phyloP scores from a whole-genome alignment of 345 rosid species.

The Microcos paniculata region DNA sequence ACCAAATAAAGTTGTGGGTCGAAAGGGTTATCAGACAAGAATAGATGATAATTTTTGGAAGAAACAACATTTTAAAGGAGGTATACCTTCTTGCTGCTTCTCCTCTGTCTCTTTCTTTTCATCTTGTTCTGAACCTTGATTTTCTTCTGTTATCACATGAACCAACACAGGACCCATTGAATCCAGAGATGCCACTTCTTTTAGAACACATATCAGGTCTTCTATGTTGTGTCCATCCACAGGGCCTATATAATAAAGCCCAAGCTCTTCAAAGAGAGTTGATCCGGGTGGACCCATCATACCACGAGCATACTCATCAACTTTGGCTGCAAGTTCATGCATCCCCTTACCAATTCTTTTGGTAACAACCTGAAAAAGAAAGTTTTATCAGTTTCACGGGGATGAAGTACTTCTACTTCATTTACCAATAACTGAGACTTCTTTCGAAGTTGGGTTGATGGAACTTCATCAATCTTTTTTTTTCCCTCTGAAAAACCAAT shows the following conservation, averaged over 20 bases:
- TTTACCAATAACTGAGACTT: neutral
- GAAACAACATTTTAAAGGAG: conserved; percentile 12
- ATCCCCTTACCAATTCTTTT: conserved; percentile 80
- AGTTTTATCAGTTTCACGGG: neutral
- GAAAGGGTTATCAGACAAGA: neutral
- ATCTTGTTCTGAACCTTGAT: conserved; percentile 28
- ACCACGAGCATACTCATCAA: conserved; percentile 97
- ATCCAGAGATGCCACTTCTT: conserved; percentile 76
- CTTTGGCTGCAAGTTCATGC: conserved; percentile 94
- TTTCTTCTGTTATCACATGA: conserved; percentile 86
- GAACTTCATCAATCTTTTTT: neutral
- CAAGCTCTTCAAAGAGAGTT: conserved; percentile 94
- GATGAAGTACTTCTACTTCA: neutral
- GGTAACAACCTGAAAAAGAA: conserved; percentile 59
- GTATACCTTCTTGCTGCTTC: conserved; percentile 42
- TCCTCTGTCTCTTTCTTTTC: conserved; percentile 29
- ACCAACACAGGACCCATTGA: conserved; percentile 92
- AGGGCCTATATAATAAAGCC: conserved; percentile 89
- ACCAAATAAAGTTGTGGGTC: neutral
- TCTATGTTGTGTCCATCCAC: conserved; percentile 91
- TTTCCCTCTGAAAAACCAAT: neutral
- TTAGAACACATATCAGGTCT: conserved; percentile 76
- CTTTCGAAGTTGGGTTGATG: neutral
- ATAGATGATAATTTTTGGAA: conserved; percentile 17
- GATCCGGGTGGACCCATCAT: conserved; percentile 90